Base-by-base conservation (phyloP, 2,329 filamentous ascomycete species). In the Pseudogymnoascus sp. region DNA sequence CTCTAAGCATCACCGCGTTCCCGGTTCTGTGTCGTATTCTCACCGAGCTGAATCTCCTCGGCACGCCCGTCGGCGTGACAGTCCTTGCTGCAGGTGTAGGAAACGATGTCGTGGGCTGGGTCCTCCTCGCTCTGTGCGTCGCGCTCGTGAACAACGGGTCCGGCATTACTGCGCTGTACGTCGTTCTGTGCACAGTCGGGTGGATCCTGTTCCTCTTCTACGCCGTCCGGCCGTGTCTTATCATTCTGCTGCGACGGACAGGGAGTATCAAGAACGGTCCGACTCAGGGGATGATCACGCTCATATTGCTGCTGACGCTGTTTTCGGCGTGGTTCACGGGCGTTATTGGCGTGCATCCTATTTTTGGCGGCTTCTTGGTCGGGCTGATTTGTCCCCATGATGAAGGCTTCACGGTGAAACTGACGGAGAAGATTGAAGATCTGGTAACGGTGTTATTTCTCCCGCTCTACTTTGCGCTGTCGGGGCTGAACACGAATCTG, bases 391-490 rank as follows among this genome's bases (percentile, higher is more conserved):
- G 92, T 68, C 93, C 92, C 0, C 92, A 94, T 70, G 90, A 96
- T 63, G 89, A 90, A 58, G 90, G 92, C 28, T 96, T 96, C 71
- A 89, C 91, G 22, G 94, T 96, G 75, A 92, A 92, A 67, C 79
- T 96, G 41, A 94, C 91, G 0, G 92, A 96, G 72, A 97, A 97
- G 79, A 87, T 97, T 64, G 93, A 97, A 73, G 93, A 97, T 80
- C 78, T 97, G 9, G 87, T 97, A 30, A 85, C 87, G 0, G 87
- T 89, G 1, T 77, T 97, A 1, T 92, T 97, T 68, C 75, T 97
- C 8, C 93, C 93, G 0, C 83, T 97, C 1, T 97, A 97, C 73
- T 97, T 97, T 76, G 92, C 92, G 0, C 83, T 96, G 1, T 97
- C 93, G 1, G 93, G 93, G 2, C 79, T 97, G 6, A 92, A 86